Conservation (phyloP, 805 yeast species). For the Cyberlindnera subsufficiens region DNA sequence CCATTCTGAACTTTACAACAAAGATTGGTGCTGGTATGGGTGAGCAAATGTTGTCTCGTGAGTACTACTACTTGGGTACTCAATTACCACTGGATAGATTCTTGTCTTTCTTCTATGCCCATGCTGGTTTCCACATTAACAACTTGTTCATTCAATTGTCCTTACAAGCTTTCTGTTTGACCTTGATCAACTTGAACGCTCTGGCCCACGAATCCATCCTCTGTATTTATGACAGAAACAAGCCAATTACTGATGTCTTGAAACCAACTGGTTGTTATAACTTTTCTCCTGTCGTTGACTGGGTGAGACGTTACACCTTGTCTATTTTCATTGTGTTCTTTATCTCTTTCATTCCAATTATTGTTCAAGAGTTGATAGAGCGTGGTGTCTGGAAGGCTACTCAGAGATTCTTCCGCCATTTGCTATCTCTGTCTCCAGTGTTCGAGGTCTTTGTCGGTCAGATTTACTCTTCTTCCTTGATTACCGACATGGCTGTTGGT, state of each 20-base stretch:
- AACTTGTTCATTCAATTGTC: slow-evolving; percentile 75
- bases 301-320: slow-evolving; percentile 77
- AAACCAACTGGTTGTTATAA: slow-evolving; percentile 72
- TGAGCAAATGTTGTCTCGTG: slow-evolving; percentile 82
- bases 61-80: slow-evolving; percentile 75
- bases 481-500: slow-evolving; percentile 71
- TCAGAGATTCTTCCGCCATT: slow-evolving; percentile 63
- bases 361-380: slow-evolving; percentile 75
- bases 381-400: slow-evolving; percentile 75
- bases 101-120: slow-evolving; percentile 80
- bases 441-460: slow-evolving; percentile 82
- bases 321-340: slow-evolving; percentile 80
- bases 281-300: slow-evolving; percentile 65
- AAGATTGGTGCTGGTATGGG: slow-evolving; percentile 94
- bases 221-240: slow-evolving; percentile 59
- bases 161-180: slow-evolving; percentile 64
- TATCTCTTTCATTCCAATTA: slow-evolving; percentile 73
- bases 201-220: slow-evolving; percentile 65
- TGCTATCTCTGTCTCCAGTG: slow-evolving; percentile 68
- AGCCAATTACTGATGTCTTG: slow-evolving; percentile 61
- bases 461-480: slow-evolving; percentile 65
- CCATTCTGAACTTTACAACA: slow-evolving; percentile 79
- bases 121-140: slow-evolving; percentile 81
- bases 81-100: slow-evolving; percentile 77
- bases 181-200: slow-evolving; percentile 66